These are phyloP conservation scores for Pueraria montana DNA, from an alignment of 306 rosid species.

Conservation along the genomic window DNA sequence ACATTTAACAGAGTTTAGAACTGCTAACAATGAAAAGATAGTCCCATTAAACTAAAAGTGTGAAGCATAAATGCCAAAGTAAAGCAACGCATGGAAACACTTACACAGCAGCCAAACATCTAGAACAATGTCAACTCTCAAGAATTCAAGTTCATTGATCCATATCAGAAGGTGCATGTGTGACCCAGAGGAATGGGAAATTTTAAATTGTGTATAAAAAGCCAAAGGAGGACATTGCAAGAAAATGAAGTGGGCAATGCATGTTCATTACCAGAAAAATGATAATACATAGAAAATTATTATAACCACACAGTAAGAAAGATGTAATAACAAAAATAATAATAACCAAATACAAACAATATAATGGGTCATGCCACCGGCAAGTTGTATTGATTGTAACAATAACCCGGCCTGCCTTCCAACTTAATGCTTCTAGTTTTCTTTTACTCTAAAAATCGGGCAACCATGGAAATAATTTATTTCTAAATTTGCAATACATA, in stretches of 20 bases:
- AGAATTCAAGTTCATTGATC: constrained; percentile 31
- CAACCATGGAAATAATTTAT: not conserved
- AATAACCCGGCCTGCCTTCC: not conserved
- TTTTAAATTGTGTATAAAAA: not conserved
- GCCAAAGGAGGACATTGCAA: constrained; percentile 1
- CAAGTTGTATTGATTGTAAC: not conserved
- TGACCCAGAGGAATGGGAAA: constrained; percentile 9
- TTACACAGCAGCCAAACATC: not conserved
- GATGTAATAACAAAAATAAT: not conserved
- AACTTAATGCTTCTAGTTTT: constrained; percentile 25
- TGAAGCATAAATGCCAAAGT: not conserved
- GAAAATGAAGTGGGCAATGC: not conserved
- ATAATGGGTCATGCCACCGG: not conserved
- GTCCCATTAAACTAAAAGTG: not conserved
- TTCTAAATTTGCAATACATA: constrained; percentile 17
- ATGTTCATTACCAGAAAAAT: constrained; percentile 8
- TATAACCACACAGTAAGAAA: not conserved
- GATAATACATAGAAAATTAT: not conserved
- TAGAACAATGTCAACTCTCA: not conserved
- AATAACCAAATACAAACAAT: constrained; percentile 18
- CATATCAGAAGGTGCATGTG: constrained; percentile 11
- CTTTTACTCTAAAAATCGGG: not conserved
- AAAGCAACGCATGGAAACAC: not conserved
- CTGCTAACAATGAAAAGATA: not conserved
- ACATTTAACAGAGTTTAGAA: not conserved